Percentiles rank a stretch among this genome's conserved stretches.
These are phyloP conservation scores for Eutypa lata DNA, from an alignment of 2,329 filamentous ascomycete species.

Conservation along the genomic window DNA sequence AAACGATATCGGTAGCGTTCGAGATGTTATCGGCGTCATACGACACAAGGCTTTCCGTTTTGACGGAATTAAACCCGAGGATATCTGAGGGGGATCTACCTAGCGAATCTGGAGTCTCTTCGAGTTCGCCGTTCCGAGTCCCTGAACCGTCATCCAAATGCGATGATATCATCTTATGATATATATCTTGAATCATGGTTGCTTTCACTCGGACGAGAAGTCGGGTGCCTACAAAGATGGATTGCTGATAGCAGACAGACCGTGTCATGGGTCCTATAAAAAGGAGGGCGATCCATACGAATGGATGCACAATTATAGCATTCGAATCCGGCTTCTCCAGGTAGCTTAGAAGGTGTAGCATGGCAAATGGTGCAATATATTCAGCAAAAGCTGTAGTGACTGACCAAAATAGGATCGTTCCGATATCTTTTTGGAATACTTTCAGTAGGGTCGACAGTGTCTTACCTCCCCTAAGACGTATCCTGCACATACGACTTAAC, in stretches of 20 bases:
- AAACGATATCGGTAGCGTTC: constrained; percentile 28
- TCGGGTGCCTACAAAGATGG: constrained; percentile 31
- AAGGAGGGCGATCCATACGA: constrained; percentile 28
- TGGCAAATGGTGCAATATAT: constrained; percentile 12
- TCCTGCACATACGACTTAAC: constrained; percentile 20
- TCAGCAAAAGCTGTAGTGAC: constrained; percentile 12
- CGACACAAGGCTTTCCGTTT: constrained; percentile 22
- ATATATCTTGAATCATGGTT: constrained; percentile 32
- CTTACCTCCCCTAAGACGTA: constrained; percentile 23
- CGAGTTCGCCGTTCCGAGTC: not conserved
- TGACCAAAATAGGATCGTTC: constrained; percentile 25
- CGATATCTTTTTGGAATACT: constrained; percentile 23
- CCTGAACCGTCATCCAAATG: constrained; percentile 13
- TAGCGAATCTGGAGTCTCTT: constrained; percentile 2
- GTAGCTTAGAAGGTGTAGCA: constrained; percentile 13
- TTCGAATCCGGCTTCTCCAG: constrained; percentile 16
- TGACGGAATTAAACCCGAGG: not conserved
- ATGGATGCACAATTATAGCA: constrained; percentile 13
- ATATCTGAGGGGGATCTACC: constrained; percentile 22
- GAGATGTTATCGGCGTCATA: constrained; percentile 33
- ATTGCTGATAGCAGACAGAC: constrained; percentile 30
- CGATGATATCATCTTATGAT: constrained; percentile 6
- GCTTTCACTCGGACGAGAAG: constrained; percentile 27
- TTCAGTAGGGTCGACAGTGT: constrained; percentile 23
- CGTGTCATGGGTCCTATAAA: constrained; percentile 30